Percentiles rank a stretch among this genome's conserved stretches.
Evolutionary conservation across 331 rosid species (phyloP).

Genomic region (Pyracantha coccinea): DNA sequence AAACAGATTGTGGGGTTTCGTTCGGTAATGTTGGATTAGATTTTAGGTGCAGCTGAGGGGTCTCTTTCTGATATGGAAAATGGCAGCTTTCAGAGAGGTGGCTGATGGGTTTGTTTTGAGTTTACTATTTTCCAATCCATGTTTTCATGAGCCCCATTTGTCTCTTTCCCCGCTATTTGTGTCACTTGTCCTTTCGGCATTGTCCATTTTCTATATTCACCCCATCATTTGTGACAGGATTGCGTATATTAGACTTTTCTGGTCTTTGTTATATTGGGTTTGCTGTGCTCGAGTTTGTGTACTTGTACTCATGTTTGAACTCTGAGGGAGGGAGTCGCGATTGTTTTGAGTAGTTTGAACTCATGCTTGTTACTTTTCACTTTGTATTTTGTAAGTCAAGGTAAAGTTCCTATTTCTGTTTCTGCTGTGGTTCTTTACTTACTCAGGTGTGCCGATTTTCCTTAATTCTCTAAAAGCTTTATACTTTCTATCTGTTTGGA

Average conservation of each 20-base stretch:
- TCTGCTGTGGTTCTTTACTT: not conserved
- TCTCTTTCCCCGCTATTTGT: slow-evolving; percentile 33
- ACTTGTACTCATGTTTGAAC: not conserved
- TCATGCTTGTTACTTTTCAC: not conserved
- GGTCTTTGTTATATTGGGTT: not conserved
- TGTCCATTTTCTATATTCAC: slow-evolving; percentile 3
- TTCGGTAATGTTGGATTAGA: slow-evolving; percentile 10
- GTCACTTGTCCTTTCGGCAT: slow-evolving; percentile 23
- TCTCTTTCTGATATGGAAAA: slow-evolving; percentile 43
- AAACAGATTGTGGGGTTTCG: slow-evolving; percentile 1
- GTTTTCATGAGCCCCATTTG: slow-evolving; percentile 13
- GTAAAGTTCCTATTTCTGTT: not conserved
- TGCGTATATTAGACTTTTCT: not conserved
- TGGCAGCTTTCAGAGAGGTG: slow-evolving; percentile 47
- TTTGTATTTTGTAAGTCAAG: not conserved
- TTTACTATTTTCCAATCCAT: slow-evolving; percentile 18
- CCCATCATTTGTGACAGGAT: not conserved
- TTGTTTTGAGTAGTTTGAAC: not conserved
- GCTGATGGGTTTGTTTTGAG: slow-evolving; percentile 26
- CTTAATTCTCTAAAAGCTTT: not conserved
- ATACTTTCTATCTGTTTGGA: not conserved
- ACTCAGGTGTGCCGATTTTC: not conserved
- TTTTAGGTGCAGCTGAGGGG: slow-evolving; percentile 33
- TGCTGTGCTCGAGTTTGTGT: not conserved
- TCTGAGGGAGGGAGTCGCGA: not conserved